phyloP scores from a whole-genome alignment of 2,329 filamentous ascomycete genomes.

The Alternaria arbusti region DNA sequence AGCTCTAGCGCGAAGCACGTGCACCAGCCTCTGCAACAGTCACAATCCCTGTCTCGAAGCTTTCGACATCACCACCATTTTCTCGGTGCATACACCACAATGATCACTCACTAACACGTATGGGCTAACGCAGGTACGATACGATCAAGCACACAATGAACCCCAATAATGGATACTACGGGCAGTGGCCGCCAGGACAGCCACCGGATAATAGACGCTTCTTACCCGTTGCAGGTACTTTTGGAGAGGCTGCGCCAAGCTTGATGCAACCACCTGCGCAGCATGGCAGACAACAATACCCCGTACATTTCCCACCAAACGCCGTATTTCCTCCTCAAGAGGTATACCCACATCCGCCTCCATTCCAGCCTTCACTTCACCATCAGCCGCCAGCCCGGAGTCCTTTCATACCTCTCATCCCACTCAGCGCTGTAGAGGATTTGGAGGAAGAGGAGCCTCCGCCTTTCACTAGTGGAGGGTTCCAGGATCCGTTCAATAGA shows the following conservation, averaged over 20 bases:
- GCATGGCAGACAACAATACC: slow-evolving; percentile 18
- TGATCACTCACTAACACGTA: slow-evolving; percentile 27
- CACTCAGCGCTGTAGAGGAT: slow-evolving; percentile 30
- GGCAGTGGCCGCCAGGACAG: slow-evolving; percentile 29
- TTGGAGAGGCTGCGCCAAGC: slow-evolving; percentile 22
- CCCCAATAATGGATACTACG: slow-evolving; percentile 24
- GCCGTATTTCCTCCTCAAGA: slow-evolving; percentile 25
- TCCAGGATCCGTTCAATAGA: slow-evolving; percentile 30
- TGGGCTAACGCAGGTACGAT: slow-evolving; percentile 15
- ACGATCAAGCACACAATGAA: slow-evolving; percentile 25
- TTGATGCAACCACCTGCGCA: slow-evolving; percentile 15
- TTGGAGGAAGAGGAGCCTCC: slow-evolving; percentile 18
- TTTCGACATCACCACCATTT: slow-evolving; percentile 14
- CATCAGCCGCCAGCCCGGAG: slow-evolving; percentile 14
- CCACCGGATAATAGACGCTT: slow-evolving; percentile 25
- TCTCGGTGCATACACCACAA: slow-evolving; percentile 13
- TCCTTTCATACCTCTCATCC: slow-evolving; percentile 29
- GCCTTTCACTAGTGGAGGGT: slow-evolving; percentile 19
- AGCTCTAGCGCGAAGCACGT: slow-evolving; percentile 8
- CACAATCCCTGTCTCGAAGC: slow-evolving; percentile 16
- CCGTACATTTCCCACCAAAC: slow-evolving; percentile 19
- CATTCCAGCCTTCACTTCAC: slow-evolving; percentile 15
- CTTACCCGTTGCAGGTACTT: slow-evolving; percentile 26
- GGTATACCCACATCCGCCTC: slow-evolving; percentile 17
- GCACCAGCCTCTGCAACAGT: slow-evolving; percentile 2